Evolutionary conservation across 306 rosid species (phyloP), one percentile per base, ranked within the genome.

Genomic region (Cucurbita argyrosperma): DNA sequence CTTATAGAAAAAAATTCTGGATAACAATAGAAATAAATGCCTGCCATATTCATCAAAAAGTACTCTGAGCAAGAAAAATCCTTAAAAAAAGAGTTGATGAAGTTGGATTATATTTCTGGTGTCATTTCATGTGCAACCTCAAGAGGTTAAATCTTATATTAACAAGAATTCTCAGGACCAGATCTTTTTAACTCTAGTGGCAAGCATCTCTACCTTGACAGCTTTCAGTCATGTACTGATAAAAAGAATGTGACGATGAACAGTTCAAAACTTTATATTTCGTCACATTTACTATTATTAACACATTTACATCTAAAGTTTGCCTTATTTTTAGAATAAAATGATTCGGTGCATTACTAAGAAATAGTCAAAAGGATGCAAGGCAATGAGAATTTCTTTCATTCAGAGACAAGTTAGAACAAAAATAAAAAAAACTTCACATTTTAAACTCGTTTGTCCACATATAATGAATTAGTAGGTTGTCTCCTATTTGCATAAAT

Each of bases 121-220:
- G 58, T 68, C 74, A 68, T 68, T 68, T 68, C 57, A 68, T 68
- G 74, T 26, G 57, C 7, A 68, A 46, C 23, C 57, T 21, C 53
- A 68, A 68, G 53, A 7, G 7, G 56, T 46, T 47, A 68, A 45
- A 47, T 21, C 12, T 23, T 21, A 23, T 3, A 46, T 12, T 46
- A 46, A 68, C 56, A 68, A 68, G 4, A 7, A 21, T 7, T 46
- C 42, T 26, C 18, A 47, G 13, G 56, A 45, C 57, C 1, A 21
- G 42, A 68, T 39, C 12, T 46, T 66, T 43, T 43, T 10, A 15
- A 23, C 12, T 68, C 39, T 12, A 21, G 19, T 67, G 56, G 10
- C 42, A 67, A 6, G 54, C 6, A 67, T 9, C 46, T 13, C 0
- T 19, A 3, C 10, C 55, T 19, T 46, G 7, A 47, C 56, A 68